Evolutionary conservation across 2,329 filamentous ascomycete species (phyloP).

Genomic region (Diaporthe ilicicola): DNA sequence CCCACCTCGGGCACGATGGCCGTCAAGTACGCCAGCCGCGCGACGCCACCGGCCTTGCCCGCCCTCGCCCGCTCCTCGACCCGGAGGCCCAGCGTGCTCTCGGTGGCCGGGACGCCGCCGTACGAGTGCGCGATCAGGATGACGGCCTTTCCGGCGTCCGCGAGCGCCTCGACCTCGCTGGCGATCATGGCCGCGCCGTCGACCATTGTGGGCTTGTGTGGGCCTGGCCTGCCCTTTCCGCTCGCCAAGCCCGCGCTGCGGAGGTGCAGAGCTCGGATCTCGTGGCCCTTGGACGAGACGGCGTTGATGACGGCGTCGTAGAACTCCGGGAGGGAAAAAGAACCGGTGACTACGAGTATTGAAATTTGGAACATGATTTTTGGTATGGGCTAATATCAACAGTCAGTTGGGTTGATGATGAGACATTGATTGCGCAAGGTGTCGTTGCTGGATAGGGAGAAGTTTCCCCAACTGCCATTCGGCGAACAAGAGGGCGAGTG

Average conservation of each 20-base stretch:
- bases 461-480: too few relatives aligned
- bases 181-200: slow-evolving; percentile 44
- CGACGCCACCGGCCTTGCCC: neutral
- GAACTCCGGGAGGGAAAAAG: neutral
- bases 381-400: too few relatives aligned
- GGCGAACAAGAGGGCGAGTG: too few relatives aligned
- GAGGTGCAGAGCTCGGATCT: neutral
- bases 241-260: neutral
- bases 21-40: neutral
- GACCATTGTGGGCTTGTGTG: slow-evolving; percentile 36
- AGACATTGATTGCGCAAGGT: too few relatives aligned
- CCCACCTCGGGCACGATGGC: neutral
- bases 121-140: neutral
- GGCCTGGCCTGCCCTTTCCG: too few relatives aligned
- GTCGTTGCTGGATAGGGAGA: too few relatives aligned
- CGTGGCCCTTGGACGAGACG: neutral
- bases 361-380: too few relatives aligned
- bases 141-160: slow-evolving; percentile 37
- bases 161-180: slow-evolving; percentile 41
- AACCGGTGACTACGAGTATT: neutral
- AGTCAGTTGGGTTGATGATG: too few relatives aligned
- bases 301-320: neutral
- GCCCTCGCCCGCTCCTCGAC: neutral
- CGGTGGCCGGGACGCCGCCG: neutral
- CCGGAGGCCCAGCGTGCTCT: neutral